phyloP scores from a whole-genome alignment of 495 filamentous ascomycete species.

The Astrocystis sublimbata region DNA sequence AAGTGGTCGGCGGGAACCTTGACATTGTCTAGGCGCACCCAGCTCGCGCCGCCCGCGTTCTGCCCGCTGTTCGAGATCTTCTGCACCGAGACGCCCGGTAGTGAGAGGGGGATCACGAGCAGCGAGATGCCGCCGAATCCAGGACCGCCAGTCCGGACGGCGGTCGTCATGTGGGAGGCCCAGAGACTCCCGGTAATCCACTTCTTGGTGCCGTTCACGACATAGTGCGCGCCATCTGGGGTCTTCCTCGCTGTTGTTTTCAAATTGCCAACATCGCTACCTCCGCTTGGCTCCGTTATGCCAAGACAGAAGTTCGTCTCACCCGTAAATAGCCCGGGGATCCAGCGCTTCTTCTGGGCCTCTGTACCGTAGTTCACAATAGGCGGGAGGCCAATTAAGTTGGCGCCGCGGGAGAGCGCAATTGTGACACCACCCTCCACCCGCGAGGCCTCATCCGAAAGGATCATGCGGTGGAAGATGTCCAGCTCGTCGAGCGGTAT shows the following conservation, averaged over 20 bases:
- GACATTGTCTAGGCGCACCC: slow-evolving; percentile 70
- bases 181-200: slow-evolving; percentile 74
- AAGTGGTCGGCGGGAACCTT: slow-evolving; percentile 70
- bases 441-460: slow-evolving; percentile 61
- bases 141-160: slow-evolving; percentile 58
- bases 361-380: slow-evolving; percentile 62
- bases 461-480: slow-evolving; percentile 63
- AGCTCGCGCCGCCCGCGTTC: slow-evolving; percentile 42
- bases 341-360: slow-evolving; percentile 53
- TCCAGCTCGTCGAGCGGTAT: slow-evolving; percentile 63
- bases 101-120: slow-evolving; percentile 51
- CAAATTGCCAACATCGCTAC: slow-evolving; percentile 63
- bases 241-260: slow-evolving; percentile 64
- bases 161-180: slow-evolving; percentile 64
- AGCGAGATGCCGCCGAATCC: slow-evolving; percentile 51
- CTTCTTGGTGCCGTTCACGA: slow-evolving; percentile 70
- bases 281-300: slow-evolving; percentile 64
- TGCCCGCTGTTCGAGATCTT: slow-evolving; percentile 32
- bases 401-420: slow-evolving; percentile 55
- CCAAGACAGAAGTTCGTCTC: slow-evolving; percentile 68
- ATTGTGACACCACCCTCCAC: slow-evolving; percentile 44
- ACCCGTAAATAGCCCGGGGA: slow-evolving; percentile 58
- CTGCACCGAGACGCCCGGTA: slow-evolving; percentile 42
- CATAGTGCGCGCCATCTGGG: slow-evolving; percentile 54
- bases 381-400: slow-evolving; percentile 66